Conservation (phyloP, 1,139 yeast species). For the Pichia sp. region DNA sequence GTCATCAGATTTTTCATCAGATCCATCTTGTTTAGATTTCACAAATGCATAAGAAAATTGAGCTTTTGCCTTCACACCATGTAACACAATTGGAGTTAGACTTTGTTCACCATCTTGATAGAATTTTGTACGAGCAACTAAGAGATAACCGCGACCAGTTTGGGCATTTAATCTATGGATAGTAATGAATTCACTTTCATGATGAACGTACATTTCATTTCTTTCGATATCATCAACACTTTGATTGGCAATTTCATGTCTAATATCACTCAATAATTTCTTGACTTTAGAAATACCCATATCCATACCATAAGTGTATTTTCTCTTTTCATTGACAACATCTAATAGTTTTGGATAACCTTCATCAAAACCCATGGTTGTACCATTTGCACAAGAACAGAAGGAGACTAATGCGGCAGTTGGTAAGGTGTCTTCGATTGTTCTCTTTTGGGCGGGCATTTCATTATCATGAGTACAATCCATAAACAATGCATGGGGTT, state of each 20-base stretch:
- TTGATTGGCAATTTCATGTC: conserved; percentile 62
- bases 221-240: conserved; percentile 64
- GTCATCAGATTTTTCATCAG: conserved; percentile 20
- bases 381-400: conserved; percentile 93
- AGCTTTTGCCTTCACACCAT: conserved; percentile 63
- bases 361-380: conserved; percentile 94
- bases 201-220: conserved; percentile 93
- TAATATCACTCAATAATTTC: conserved; percentile 52
- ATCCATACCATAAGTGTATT: conserved; percentile 63
- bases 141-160: conserved; percentile 86
- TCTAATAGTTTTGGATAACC: conserved; percentile 78
- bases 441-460: conserved; percentile 83
- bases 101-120: conserved; percentile 45
- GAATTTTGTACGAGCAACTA: conserved; percentile 86
- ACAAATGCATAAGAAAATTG: conserved; percentile 60
- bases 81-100: conserved; percentile 58
- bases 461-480: conserved; percentile 98
- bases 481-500: conserved; percentile 94
- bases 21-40: conserved; percentile 44
- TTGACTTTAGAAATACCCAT: conserved; percentile 85
- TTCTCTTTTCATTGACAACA: conserved; percentile 75
- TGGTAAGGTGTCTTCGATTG: conserved; percentile 91
- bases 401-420: conserved; percentile 93
- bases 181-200: conserved; percentile 89
- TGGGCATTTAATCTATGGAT: conserved; percentile 82